These are phyloP conservation scores for Ophiostoma piceae DNA, from an alignment of 2,329 filamentous ascomycete species.

Conservation along the genomic window DNA sequence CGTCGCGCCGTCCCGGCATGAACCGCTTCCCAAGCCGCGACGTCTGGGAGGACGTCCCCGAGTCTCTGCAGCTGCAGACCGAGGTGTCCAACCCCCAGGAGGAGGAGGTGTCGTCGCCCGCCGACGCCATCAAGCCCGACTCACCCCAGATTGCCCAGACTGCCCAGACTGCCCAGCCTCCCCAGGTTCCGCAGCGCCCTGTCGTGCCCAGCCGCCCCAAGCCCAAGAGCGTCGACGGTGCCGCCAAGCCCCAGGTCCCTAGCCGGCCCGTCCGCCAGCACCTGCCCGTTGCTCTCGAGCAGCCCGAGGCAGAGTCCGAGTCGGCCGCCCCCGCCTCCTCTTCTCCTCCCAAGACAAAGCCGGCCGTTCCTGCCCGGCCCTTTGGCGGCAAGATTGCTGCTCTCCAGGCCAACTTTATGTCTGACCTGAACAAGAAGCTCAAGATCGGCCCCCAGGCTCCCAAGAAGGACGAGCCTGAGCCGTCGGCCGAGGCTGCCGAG, in stretches of 20 bases:
- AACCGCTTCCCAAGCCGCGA: slow-evolving; percentile 80
- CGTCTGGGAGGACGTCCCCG: slow-evolving; percentile 90
- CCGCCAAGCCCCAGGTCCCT: slow-evolving; percentile 41
- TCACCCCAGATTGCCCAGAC: not conserved
- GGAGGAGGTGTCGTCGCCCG: slow-evolving; percentile 42
- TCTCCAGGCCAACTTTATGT: slow-evolving; percentile 86
- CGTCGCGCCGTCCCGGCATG: not conserved
- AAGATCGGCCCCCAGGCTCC: slow-evolving; percentile 76
- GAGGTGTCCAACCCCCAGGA: slow-evolving; percentile 58
- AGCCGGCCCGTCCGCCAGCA: slow-evolving; percentile 58
- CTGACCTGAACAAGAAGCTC: slow-evolving; percentile 83
- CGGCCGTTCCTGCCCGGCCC: slow-evolving; percentile 72
- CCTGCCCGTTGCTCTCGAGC: slow-evolving; percentile 38
- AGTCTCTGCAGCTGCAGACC: slow-evolving; percentile 73
- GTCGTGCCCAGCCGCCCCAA: slow-evolving; percentile 51
- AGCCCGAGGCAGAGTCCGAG: slow-evolving; percentile 30
- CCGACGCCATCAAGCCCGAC: slow-evolving; percentile 51
- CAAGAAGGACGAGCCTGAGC: slow-evolving; percentile 59
- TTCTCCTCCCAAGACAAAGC: slow-evolving; percentile 64
- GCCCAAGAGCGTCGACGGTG: slow-evolving; percentile 28
- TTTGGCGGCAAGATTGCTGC: slow-evolving; percentile 82
- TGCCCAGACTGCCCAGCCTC: not conserved
- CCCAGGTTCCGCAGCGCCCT: slow-evolving; percentile 49
- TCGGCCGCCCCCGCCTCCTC: slow-evolving; percentile 26
- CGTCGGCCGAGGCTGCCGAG: slow-evolving; percentile 52